These are phyloP conservation scores for Rhizopus sp. DNA, from an alignment of 371 early-diverging fungal genomes.

Conservation along the genomic window DNA sequence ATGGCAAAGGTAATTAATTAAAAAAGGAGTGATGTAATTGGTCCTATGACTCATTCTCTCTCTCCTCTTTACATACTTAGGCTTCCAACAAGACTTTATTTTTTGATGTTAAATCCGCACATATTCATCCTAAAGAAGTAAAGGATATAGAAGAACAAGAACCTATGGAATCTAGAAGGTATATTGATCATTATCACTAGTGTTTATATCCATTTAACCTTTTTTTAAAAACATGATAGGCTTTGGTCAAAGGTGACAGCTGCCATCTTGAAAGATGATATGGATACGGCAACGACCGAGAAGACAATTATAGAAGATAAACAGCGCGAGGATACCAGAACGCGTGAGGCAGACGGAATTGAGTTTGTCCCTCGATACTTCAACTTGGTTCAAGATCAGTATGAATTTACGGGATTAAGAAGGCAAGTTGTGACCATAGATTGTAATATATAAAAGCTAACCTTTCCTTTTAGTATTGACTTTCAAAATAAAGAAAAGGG, in stretches of 20 bases:
- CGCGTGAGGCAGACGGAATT: slow-evolving; percentile 56
- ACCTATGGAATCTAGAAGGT: slow-evolving; percentile 82
- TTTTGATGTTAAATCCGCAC: slow-evolving; percentile 72
- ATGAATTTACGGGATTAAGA: slow-evolving; percentile 27
- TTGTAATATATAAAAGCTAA: too few species aligned
- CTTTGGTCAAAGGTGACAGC: slow-evolving; percentile 81
- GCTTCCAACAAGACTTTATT: slow-evolving; percentile 37
- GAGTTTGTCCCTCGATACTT: slow-evolving; percentile 61
- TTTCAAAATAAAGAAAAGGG: slow-evolving; percentile 20
- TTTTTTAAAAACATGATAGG: slow-evolving; percentile 7
- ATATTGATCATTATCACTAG: neutral
- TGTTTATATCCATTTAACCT: neutral
- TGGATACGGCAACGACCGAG: slow-evolving; percentile 80
- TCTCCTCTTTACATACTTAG: slow-evolving; percentile 6
- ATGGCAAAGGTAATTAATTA: slow-evolving; percentile 26
- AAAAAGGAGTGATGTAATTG: neutral
- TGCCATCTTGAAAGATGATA: slow-evolving; percentile 68
- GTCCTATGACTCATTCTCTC: neutral
- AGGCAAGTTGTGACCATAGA: slow-evolving; percentile 12
- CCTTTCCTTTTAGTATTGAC: slow-evolving; percentile 18
- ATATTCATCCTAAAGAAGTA: slow-evolving; percentile 71
- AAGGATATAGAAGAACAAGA: slow-evolving; percentile 76
- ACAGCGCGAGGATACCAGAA: slow-evolving; percentile 72
- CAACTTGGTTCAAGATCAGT: slow-evolving; percentile 30
- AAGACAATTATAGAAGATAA: slow-evolving; percentile 84